A percentile compares a stretch with the other conserved stretches of the same genome.
These are phyloP conservation scores for Penstemon eatonii DNA, from an alignment of 257 asterid species.

Conservation along the genomic window DNA sequence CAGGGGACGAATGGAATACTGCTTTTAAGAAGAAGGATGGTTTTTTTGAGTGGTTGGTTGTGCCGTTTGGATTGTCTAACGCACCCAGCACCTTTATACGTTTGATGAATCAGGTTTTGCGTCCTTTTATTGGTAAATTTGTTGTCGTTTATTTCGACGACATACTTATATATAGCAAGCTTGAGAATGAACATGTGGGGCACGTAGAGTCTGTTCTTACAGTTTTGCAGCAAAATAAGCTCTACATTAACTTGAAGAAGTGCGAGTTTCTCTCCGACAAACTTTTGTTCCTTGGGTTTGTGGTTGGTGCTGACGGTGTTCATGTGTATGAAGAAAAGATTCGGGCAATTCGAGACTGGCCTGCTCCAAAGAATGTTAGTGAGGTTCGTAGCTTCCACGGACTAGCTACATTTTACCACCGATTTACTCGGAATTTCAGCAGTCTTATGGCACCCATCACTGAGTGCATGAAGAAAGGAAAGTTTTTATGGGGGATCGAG, in stretches of 20 bases:
- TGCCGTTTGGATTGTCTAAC: not conserved
- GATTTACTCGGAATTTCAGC: not conserved
- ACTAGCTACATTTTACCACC: not conserved
- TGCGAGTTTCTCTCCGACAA: too few relatives aligned
- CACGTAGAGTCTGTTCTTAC: too few relatives aligned
- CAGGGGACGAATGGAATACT: not conserved
- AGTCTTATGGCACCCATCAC: not conserved
- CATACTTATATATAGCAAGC: not conserved
- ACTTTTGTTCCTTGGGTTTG: too few relatives aligned
- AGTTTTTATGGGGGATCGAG: not conserved
- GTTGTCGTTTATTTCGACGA: not conserved
- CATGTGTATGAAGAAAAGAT: too few relatives aligned
- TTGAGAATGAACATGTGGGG: too few relatives aligned
- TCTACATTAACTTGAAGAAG: too few relatives aligned
- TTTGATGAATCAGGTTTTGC: not conserved
- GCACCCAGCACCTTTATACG: not conserved
- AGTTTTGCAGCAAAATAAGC: too few relatives aligned
- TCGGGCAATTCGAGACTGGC: too few relatives aligned
- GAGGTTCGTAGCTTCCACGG: not conserved
- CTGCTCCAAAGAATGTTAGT: too few relatives aligned
- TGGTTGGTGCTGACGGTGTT: too few relatives aligned
- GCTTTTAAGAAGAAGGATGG: not conserved
- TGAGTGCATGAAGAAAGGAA: not conserved
- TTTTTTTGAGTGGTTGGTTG: not conserved
- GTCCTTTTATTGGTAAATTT: not conserved